Evolutionary conservation across 2,329 filamentous ascomycete genomes (phyloP), one percentile per base, ranked within the genome.

Genomic region (Myrmaecium sp.): DNA sequence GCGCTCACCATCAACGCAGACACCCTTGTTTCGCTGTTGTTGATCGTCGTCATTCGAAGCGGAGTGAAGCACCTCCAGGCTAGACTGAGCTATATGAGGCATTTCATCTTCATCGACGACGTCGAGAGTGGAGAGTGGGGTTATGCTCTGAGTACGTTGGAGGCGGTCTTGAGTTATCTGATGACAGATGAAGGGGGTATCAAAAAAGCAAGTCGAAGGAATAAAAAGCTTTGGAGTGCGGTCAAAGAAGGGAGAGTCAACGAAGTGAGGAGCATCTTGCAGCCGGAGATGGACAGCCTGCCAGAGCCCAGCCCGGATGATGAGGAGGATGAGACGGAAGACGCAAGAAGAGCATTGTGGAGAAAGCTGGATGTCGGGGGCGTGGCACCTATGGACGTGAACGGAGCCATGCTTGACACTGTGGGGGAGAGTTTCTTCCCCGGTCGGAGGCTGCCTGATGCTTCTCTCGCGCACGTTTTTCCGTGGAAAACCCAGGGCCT

Each of bases 21-120:
- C 52, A 82, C 86, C 0, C 59, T 98, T 15, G 89, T 98, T 2
- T 94, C 89, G 0, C 57, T 98, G 32, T 63, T 98, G 9, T 62
- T 98, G 12, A 74, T 92, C 34, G 83, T 98, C 10, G 79, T 98
- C 7, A 95, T 98, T 33, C 69, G 86, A 35, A 81, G 86, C 7
- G 79, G 89, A 33, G 73, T 92, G 14, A 73, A 79, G 31, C 76
- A 94, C 51, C 60, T 98, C 6, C 81, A 93, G 41, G 83, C 89
- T 3, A 69, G 86, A 12, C 58, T 98, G 24, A 64, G 78, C n/a
- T 98, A 95, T 47, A 93, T 95, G 64, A 78, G 86, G 22, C 82
- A 92, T 43, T 98, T 94, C 45, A 89, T 94, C 38, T 98, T 93
- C 51, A 84, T 93, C 26, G 89, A 95, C 40, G 89, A 98, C 52